A percentile compares a stretch with the other conserved stretches of the same genome.
phyloP scores from a whole-genome alignment of 495 filamentous ascomycete species.

The Hyaloscypha variabilis region DNA sequence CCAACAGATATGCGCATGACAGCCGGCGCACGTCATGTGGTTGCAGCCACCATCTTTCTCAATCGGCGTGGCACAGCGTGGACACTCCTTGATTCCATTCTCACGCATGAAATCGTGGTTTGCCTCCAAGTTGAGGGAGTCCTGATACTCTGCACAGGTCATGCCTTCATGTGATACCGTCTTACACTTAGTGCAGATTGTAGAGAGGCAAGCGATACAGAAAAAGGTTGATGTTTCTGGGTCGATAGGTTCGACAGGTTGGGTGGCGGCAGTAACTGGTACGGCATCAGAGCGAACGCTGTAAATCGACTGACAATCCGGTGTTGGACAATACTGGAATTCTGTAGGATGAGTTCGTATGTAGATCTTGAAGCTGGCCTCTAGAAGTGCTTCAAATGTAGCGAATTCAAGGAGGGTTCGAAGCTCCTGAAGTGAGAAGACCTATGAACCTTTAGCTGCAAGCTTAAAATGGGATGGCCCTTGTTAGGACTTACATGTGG shows the following conservation, averaged over 20 bases:
- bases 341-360: neutral
- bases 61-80: slow-evolving; percentile 34
- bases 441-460: slow-evolving; percentile 28
- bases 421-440: neutral
- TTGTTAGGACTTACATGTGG: neutral
- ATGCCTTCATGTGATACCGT: slow-evolving; percentile 38
- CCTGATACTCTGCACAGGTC: slow-evolving; percentile 32
- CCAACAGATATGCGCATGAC: slow-evolving; percentile 43
- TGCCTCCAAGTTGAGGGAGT: neutral
- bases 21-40: slow-evolving; percentile 38
- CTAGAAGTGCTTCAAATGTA: neutral
- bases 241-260: neutral
- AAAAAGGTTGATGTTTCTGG: neutral
- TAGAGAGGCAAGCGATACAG: neutral
- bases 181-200: neutral
- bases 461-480: neutral
- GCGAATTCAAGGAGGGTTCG: neutral
- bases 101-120: slow-evolving; percentile 5
- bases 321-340: neutral
- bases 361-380: neutral
- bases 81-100: slow-evolving; percentile 35
- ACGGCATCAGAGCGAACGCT: neutral
- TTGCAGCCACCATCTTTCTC: slow-evolving; percentile 41
- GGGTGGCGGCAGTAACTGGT: neutral
- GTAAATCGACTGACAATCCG: neutral